Evolutionary conservation across 1,284 basidiomycete species (phyloP), one percentile per base, ranked within the genome.

Genomic region (Ganoderma sinense): DNA sequence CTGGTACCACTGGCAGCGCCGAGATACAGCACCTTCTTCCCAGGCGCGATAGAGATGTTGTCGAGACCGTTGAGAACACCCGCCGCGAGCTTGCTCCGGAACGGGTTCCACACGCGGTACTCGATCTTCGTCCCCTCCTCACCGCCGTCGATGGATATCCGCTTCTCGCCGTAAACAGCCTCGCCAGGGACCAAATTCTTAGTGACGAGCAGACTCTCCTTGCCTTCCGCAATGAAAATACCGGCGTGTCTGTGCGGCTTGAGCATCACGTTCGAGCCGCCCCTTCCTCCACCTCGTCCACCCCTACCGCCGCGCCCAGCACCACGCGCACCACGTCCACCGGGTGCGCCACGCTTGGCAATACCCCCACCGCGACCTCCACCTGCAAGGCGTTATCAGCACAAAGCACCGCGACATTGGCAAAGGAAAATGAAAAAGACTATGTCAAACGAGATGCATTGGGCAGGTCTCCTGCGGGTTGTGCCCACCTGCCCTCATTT

Each of bases 91-190:
- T 99, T 99, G 80, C 90, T 93, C 75, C 98, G 89, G 92, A 99
- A 99, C 69, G 97, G 98, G 86, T 99, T 99, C 97, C 97, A 99
- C 43, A 99, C 98, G 71, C 97, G 89, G 85, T 99, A 99, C 83
- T 99, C 97, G 76, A 92, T 88, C 86, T 99, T 99, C 70, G 91
- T 93, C 67, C 91, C 94, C 63, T 94, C 93, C 69, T 89, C 88
- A 62, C 88, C 89, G 5, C 90, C 90, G 11, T 95, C 93, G 76
- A 97, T 88, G 62, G 91, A 89, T 83, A 97, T 94, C 84, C 95
- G 88, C 88, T 99, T 99, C 85, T 99, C 97, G 75, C 97, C 98
- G 82, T 99, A 99, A 31, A 99, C 98, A 23, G 94, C 94, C 81
- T 99, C 97, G 69, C 97, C 98, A 14, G 98, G 97, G 62, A 95